Base-by-base conservation (phyloP, 2,329 filamentous ascomycete species). In the Ophiocordyceps sinensis region DNA sequence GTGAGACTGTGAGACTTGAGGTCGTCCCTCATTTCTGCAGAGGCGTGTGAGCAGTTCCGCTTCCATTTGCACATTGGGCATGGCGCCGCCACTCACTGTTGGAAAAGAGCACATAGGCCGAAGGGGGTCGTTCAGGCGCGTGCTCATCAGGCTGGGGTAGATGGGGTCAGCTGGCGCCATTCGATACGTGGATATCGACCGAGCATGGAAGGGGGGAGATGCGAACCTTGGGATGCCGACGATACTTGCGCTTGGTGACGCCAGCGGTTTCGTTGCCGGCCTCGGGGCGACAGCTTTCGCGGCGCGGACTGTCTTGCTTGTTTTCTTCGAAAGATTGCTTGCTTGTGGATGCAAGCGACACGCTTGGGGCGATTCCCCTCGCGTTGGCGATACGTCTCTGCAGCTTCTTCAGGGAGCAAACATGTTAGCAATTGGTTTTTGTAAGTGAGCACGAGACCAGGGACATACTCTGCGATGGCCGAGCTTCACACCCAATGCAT, bases 91-190 rank as follows among this genome's bases (percentile, higher is more conserved):
- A 68, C 79, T 65, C 60, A 85, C 81, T 84, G 51, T 89, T 89
- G 1, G 85, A 88, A 53, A 91, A 91, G 14, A 89, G 73, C 12
- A 89, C 85, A 61, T 89, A 89, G 39, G 84, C 85, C 5, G 84
- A 89, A 0, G 83, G 82, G 1, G 85, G 82, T 21, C 84, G 70
- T 53, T 88, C 83, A 2, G 85, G 85, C 1, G 84, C 84, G 62
- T 85, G 77, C 44, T 86, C 80, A 50, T 91, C 85, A 4, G 82
- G 70, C 76, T 85, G 21, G 2, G 30, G 32, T 10, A 15, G 15
- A 14, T 32, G 11, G 2, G 2, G n/a, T 13, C n/a, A 14, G 30
- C 30, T 10, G 30, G 11, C 30, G 12, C n/a, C 30, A n/a, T 14
- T n/a, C 32, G 8, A 2, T 17, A n/a, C 17, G 17, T 21, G 8